These are phyloP conservation scores for Mycosarcoma maydis DNA, from an alignment of 1,284 basidiomycete genomes.

Conservation along the genomic window DNA sequence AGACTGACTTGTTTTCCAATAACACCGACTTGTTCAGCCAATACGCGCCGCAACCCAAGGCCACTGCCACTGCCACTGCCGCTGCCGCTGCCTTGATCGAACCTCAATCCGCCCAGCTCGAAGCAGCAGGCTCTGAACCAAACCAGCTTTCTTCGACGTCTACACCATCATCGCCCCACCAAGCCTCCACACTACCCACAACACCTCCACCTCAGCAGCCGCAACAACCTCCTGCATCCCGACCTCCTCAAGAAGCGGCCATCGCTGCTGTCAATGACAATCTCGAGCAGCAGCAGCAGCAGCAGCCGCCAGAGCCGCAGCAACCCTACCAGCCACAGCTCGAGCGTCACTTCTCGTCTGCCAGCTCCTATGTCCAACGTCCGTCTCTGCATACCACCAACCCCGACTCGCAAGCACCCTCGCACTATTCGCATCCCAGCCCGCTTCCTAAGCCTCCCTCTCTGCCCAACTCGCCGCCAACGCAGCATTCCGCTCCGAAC, in stretches of 20 bases:
- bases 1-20: slow-evolving; percentile 19
- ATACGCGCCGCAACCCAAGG: slow-evolving; percentile 27
- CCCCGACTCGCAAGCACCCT: slow-evolving; percentile 22
- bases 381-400: slow-evolving; percentile 13
- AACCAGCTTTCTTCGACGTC: slow-evolving; percentile 6
- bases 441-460: slow-evolving; percentile 34
- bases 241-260: not conserved
- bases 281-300: not conserved
- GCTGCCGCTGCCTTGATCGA: slow-evolving; percentile 28
- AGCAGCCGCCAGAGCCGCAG: not conserved
- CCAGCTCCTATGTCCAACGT: slow-evolving; percentile 39
- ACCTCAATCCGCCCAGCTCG: slow-evolving; percentile 42
- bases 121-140: slow-evolving; percentile 10
- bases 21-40: slow-evolving; percentile 39
- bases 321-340: slow-evolving; percentile 10
- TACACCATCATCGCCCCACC: not conserved
- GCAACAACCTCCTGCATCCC: not conserved
- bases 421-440: slow-evolving; percentile 24
- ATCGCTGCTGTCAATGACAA: not conserved
- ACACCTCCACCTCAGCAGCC: not conserved
- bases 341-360: slow-evolving; percentile 45
- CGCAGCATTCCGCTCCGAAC: slow-evolving; percentile 7
- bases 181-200: slow-evolving; percentile 2
- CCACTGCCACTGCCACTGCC: slow-evolving; percentile 19
- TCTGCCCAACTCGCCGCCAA: slow-evolving; percentile 12